Conservation (phyloP, 163 green algal genomes). For the Picocystis sp. region DNA sequence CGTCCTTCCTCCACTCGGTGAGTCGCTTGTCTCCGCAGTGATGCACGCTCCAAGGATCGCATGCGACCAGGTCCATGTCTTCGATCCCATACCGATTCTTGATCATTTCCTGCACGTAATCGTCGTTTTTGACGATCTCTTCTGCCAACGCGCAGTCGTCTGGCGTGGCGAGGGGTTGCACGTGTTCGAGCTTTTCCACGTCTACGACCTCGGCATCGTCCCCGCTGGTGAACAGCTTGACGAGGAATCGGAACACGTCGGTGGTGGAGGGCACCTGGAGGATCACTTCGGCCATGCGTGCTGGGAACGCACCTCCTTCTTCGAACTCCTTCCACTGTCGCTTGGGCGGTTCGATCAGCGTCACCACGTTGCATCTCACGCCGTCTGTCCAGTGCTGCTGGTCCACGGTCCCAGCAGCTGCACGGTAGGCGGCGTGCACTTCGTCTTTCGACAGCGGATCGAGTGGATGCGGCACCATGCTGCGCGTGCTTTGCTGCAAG, state of each 20-base stretch:
- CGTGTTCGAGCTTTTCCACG: constrained; percentile 7
- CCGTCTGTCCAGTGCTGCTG: neutral
- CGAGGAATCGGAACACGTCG: neutral
- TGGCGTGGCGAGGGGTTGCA: constrained; percentile 30
- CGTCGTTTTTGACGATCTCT: constrained; percentile 25
- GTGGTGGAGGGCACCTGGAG: neutral
- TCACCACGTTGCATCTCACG: constrained; percentile 5
- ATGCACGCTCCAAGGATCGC: constrained; percentile 43
- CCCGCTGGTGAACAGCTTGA: neutral
- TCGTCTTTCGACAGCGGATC: too few species aligned
- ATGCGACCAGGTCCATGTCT: constrained; percentile 28
- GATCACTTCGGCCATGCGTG: neutral
- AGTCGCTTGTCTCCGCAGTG: constrained; percentile 9
- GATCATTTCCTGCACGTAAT: constrained; percentile 23
- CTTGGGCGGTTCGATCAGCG: constrained; percentile 6
- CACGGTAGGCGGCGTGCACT: too few species aligned
- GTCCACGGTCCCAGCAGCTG: too few species aligned
- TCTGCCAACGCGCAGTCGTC: constrained; percentile 38
- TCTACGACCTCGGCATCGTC: neutral
- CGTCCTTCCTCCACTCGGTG: constrained; percentile 10
- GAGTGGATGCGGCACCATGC: too few species aligned
- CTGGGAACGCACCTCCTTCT: neutral
- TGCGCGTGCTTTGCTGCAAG: too few species aligned
- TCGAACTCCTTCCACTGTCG: neutral
- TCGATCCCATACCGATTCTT: constrained; percentile 22